Evolutionary conservation across 2,329 filamentous ascomycete genomes (phyloP).

Genomic region (Alternaria atra): DNA sequence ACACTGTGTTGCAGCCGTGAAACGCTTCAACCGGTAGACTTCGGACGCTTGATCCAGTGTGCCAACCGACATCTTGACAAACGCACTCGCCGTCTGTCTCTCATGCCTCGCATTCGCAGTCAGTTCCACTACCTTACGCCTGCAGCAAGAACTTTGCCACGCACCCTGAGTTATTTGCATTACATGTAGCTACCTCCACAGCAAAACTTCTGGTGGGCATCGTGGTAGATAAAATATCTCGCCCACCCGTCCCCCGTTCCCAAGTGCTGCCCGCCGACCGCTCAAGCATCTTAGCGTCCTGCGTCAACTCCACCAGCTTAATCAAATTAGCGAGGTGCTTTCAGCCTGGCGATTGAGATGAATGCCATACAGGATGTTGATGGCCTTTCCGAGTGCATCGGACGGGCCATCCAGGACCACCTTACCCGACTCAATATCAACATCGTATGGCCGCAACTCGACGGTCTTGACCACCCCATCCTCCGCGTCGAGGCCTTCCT

Average conservation of each 20-base stretch:
- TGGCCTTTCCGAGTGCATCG: constrained; percentile 43
- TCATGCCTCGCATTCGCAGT: background rate
- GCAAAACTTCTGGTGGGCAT: background rate
- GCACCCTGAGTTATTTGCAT: background rate
- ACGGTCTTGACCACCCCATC: constrained; percentile 33
- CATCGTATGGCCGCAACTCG: constrained; percentile 37
- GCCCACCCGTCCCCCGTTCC: too few relatives aligned
- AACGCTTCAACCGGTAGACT: background rate
- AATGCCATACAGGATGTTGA: constrained; percentile 30
- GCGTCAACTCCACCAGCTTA: background rate
- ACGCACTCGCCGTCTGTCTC: background rate
- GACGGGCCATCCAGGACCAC: constrained; percentile 41
- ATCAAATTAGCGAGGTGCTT: background rate
- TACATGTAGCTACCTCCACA: constrained; percentile 1
- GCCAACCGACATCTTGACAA: background rate
- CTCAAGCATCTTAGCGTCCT: constrained; percentile 9
- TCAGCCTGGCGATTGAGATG: constrained; percentile 18
- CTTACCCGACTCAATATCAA: constrained; percentile 35
- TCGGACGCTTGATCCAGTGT: background rate
- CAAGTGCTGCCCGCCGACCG: background rate
- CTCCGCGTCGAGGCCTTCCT: constrained; percentile 45
- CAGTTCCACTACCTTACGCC: background rate
- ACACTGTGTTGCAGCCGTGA: background rate
- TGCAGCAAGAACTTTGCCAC: background rate
- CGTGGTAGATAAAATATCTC: background rate